Percentiles rank a stretch among this genome's conserved stretches.
Conservation (phyloP, 1,139 yeast genomes). For the Suhomyces atakaporum region DNA sequence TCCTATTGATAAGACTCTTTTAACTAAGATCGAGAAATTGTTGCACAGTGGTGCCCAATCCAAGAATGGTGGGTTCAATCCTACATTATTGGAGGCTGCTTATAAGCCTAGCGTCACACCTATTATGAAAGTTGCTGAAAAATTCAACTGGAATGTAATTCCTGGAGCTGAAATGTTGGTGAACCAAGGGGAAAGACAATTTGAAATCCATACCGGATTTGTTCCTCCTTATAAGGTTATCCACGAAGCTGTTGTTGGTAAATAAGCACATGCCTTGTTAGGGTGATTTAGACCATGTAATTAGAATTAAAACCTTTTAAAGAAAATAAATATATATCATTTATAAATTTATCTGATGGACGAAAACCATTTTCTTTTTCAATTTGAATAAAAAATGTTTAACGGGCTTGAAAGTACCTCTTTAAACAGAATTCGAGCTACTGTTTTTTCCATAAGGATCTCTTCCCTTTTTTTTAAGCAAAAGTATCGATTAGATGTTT, state of each 20-base stretch:
- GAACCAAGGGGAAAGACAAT: slow-evolving; percentile 89
- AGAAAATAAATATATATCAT: too few species aligned
- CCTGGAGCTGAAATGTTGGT: slow-evolving; percentile 92
- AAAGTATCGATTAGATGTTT: too few species aligned
- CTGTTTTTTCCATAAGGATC: too few species aligned
- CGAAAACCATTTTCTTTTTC: too few species aligned
- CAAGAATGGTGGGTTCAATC: slow-evolving; percentile 37
- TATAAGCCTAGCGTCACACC: slow-evolving; percentile 88
- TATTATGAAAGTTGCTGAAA: slow-evolving; percentile 73
- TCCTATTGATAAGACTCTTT: slow-evolving; percentile 60
- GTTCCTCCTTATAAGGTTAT: slow-evolving; percentile 62
- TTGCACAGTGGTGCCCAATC: slow-evolving; percentile 42
- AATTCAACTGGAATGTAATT: slow-evolving; percentile 66
- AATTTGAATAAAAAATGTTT: too few species aligned
- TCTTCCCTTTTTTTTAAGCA: too few species aligned
- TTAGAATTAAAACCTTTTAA: neutral
- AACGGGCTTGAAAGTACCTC: too few species aligned
- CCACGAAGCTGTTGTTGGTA: slow-evolving; percentile 53
- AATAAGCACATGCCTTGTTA: too few species aligned
- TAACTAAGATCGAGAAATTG: slow-evolving; percentile 48
- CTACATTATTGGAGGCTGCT: slow-evolving; percentile 83
- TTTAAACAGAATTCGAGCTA: too few species aligned
- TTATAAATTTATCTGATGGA: too few species aligned
- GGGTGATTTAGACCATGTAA: neutral
- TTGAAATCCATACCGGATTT: slow-evolving; percentile 73